Percentiles rank a stretch among this genome's conserved stretches.
Evolutionary conservation across 768 basidiomycete species (phyloP).

Genomic region (Rhizopogon roseolus): DNA sequence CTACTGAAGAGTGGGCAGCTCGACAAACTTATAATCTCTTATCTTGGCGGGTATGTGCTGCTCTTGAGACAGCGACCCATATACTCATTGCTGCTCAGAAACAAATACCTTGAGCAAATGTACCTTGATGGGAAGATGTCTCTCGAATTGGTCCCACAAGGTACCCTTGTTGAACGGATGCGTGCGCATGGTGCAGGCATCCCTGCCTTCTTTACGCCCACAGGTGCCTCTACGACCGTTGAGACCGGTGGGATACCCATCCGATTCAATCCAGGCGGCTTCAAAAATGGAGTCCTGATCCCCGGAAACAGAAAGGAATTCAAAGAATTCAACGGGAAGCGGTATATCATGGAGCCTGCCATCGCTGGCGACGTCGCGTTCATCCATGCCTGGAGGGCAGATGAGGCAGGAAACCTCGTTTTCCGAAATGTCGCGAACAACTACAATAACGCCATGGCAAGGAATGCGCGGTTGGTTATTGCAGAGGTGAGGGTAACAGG

Average conservation of each 20-base stretch:
- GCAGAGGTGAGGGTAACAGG: constrained; percentile 53
- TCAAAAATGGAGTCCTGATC: constrained; percentile 57
- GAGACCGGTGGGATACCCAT: constrained; percentile 71
- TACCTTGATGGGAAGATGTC: constrained; percentile 75
- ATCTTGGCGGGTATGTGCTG: constrained; percentile 65
- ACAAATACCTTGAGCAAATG: constrained; percentile 72
- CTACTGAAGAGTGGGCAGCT: constrained; percentile 69
- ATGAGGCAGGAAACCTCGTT: constrained; percentile 79
- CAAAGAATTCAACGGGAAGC: constrained; percentile 62
- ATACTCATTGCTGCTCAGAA: constrained; percentile 34
- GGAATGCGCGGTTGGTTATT: constrained; percentile 78
- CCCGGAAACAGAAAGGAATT: constrained; percentile 67
- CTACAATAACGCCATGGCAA: constrained; percentile 78
- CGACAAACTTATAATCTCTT: constrained; percentile 76
- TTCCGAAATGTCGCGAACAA: constrained; percentile 86
- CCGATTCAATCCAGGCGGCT: constrained; percentile 65
- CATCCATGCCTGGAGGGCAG: constrained; percentile 81
- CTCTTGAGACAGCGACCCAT: not conserved
- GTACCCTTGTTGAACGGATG: constrained; percentile 78
- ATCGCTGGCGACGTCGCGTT: constrained; percentile 75
- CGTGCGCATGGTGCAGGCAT: constrained; percentile 82
- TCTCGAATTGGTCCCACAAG: constrained; percentile 82
- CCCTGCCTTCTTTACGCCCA: constrained; percentile 83
- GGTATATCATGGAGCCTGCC: constrained; percentile 72
- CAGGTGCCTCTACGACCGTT: constrained; percentile 73